Evolutionary conservation across 2,329 filamentous ascomycete species (phyloP), one percentile per base, ranked within the genome.

Genomic region (Cordyceps tenuipes): DNA sequence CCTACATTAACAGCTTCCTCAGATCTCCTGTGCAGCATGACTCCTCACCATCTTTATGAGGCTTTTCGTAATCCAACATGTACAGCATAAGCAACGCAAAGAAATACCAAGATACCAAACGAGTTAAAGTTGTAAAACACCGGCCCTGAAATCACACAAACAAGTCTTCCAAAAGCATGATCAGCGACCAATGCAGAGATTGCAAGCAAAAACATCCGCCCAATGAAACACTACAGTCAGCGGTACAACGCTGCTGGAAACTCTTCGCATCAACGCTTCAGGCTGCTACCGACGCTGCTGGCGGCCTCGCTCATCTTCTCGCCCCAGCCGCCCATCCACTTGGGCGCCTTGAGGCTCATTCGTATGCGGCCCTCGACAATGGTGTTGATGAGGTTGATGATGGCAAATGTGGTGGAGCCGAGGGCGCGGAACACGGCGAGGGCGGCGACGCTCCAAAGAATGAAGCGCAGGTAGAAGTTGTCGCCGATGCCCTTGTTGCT

Each of bases 381-480:
- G 69, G 86, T 87, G 70, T 96, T 93, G 59, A 99, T 76, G 39
- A 87, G 77, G 69, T 95, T 93, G 68, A 97, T 86, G 62, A 97
- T 73, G 2, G 90, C 86, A 75, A 95, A 99, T 0, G 90, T 83
- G 0, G 86, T 86, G 10, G 83, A 88, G 0, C 94, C 94, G 1
- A 97, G 72, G 0, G 91, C 92, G 64, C 94, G 85, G 80, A 99
- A 96, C 7, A 94, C 77, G 1, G 95, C 94, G 29, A 99, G 76
- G 0, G 82, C 81, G 0, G 94, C 94, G 15, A 99, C 94, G 34
- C 83, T 79, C 94, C 94, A 99, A 23, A 99, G 81, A 70, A 99
- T 90, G 75, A 97, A 94, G 41, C 86, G 88, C 48, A 99, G 82
- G 73, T 99, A 99, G 70, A 89, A 85, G 77, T 99, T 99, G 67